Base-by-base conservation (phyloP, 345 rosid species). In the Boechera stricta region DNA sequence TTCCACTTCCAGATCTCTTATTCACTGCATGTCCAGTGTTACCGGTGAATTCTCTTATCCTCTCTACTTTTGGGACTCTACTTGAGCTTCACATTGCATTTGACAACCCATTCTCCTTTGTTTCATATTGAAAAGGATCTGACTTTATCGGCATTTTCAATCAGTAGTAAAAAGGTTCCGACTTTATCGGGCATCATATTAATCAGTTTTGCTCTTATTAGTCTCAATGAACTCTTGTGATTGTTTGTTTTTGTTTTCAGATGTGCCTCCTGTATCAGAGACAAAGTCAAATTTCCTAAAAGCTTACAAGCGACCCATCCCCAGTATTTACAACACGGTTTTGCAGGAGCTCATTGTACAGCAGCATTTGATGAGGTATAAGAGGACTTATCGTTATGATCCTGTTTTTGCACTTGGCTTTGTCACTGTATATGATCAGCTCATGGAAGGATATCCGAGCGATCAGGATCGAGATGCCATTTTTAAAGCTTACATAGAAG, bases 381-480 rank as follows among this genome's bases (percentile, higher is more conserved):
- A 95, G 89, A 89, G 62, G 84, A 87, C 86, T 24, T 91, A 87
- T 64, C 85, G 81, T 7, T 95, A 95, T 59, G 99, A 95, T 42
- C 86, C 97, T 1, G 89, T 95, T 38, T 95, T 95, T 62, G 98
- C 98, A 33, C 99, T 95, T 52, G 99, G 99, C 62, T 90, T 92
- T 54, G 99, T 95, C 57, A 95, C 99, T 33, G 93, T 95, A 4
- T 95, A 84, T 65, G 96, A 95, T 85, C 94, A 90, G 77, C 97
- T 95, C 84, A 95, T 95, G 98, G 98, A 95, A 75, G 99, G 99
- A 16, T 95, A 92, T 72, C 97, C 97, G 10, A 87, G 95, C 68
- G 97, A 92, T 51, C 88, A 91, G 80, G 99, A 95, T 44, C 89
- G 94, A 42, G 94, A 95, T 56, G 83, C 89, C 75, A 89, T 95